Base-by-base conservation (phyloP, 1,284 basidiomycete species). In the Exobasidium rhododendri region DNA sequence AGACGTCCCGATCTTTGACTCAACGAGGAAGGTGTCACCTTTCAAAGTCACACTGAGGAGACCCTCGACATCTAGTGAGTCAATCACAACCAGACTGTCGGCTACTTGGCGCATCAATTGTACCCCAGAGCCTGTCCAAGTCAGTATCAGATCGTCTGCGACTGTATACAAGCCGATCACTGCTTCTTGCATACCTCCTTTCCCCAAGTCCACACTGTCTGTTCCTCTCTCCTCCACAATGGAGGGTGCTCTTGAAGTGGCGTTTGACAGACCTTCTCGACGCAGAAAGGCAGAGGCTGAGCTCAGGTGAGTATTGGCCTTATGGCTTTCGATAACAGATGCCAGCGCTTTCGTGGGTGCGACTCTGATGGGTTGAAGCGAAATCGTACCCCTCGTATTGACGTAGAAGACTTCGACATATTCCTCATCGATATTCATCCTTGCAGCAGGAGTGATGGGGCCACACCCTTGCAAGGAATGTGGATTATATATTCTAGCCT, bases 241-340 rank as follows among this genome's bases (percentile, higher is more conserved):
- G 14, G 47, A 50, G 14, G 47, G 20, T 4, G 47, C 20, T 50
- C 47, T 50, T 50, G 47, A 50, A 3, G 47, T 26, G 14, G 47
- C 13, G 4, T 28, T 20, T 14, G 47, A 50, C 3, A 50, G 14
- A 50, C 47, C 47, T 26, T 50, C 47, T 24, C 47, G 14, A 24
- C 47, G 4, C 26, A 50, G 28, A 28, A 50, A 50, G n/a, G 47
- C 47, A 50, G 17, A 13, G 20, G 28, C 14, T 6, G 57, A 29
- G 22, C 43, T 13, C 3, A 20, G n/a, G 1, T 53, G 49, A 1
- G 61, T 55, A 43, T 63, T 60, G 5, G 63, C 11, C 2, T 63
- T 59, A 22, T 65, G 59, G 4, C 58, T 2, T 22, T 65, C 65
- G n/a, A 65, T 62, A 22, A 68, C 24, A 6, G 47, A 24, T 4